These are phyloP conservation scores for Eucalyptus curtisii DNA, from an alignment of 345 rosid genomes.

Conservation along the genomic window DNA sequence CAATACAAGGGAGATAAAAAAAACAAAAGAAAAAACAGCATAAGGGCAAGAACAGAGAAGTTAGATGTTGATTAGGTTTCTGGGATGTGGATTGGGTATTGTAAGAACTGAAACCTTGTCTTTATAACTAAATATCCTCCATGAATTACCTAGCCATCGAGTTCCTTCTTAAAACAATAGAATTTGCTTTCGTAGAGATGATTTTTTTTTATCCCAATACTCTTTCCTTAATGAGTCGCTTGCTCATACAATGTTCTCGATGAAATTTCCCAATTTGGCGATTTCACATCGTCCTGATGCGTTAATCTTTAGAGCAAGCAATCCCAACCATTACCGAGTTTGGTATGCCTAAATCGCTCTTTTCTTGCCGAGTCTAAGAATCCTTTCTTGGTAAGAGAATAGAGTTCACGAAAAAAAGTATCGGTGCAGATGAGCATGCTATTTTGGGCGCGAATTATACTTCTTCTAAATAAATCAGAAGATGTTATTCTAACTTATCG, in stretches of 20 bases:
- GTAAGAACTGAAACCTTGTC: not conserved
- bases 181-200: not conserved
- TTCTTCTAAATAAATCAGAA: not conserved
- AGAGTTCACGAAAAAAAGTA: not conserved
- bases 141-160: not conserved
- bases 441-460: rapidly evolving
- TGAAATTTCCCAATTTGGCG: rapidly evolving
- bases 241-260: rapidly evolving
- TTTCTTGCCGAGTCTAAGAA: not conserved
- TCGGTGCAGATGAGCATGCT: not conserved
- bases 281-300: not conserved
- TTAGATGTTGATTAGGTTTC: not conserved
- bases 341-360: not conserved
- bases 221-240: not conserved
- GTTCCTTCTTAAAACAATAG: not conserved
- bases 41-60: not conserved
- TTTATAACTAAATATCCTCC: not conserved
- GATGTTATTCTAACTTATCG: not conserved
- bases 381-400: not conserved
- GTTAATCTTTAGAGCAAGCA: too few relatives aligned
- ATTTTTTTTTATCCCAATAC: not conserved
- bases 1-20: too few relatives aligned
- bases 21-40: not conserved
- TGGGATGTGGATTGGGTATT: not conserved
- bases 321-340: not conserved